Percentiles rank a stretch among this genome's conserved stretches.
Conservation (phyloP, 2,329 filamentous ascomycete genomes). For the Tolypocladium guangdongense region DNA sequence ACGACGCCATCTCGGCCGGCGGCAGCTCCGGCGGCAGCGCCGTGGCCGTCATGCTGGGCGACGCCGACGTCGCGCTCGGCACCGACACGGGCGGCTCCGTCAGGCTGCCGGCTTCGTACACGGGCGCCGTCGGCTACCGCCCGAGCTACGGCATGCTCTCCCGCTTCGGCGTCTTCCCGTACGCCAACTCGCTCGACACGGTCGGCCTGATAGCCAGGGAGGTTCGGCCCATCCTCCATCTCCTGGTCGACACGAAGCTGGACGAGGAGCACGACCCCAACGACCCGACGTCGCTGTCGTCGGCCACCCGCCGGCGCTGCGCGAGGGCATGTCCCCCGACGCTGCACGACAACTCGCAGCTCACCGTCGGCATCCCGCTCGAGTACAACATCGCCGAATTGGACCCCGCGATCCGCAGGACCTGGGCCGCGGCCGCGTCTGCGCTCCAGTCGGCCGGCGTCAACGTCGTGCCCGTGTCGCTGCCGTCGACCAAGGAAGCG, state of each 20-base stretch:
- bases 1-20: slow-evolving; percentile 53
- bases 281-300: slow-evolving; percentile 65
- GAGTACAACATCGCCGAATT: slow-evolving; percentile 90
- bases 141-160: slow-evolving; percentile 84
- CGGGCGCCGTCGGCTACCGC: slow-evolving; percentile 75
- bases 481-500: slow-evolving; percentile 76
- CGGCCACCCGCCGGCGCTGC: slow-evolving; percentile 40
- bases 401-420: slow-evolving; percentile 52
- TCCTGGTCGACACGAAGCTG: slow-evolving; percentile 40
- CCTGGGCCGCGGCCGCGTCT: slow-evolving; percentile 56
- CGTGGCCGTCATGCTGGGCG: slow-evolving; percentile 59
- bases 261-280: slow-evolving; percentile 47
- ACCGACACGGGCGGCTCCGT: slow-evolving; percentile 92
- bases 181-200: slow-evolving; percentile 87
- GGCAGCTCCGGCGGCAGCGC: slow-evolving; percentile 93
- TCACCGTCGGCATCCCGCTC: slow-evolving; percentile 46
- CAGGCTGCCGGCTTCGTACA: slow-evolving; percentile 78
- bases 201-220: slow-evolving; percentile 62
- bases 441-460: slow-evolving; percentile 55
- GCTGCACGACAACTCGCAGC: slow-evolving; percentile 14
- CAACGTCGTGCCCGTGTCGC: slow-evolving; percentile 61
- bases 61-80: slow-evolving; percentile 58
- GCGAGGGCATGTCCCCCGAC: slow-evolving; percentile 14
- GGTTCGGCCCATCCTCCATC: slow-evolving; percentile 37
- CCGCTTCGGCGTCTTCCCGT: slow-evolving; percentile 76